phyloP scores from a whole-genome alignment of 2,329 filamentous ascomycete genomes.

The Aspergillus sergii region DNA sequence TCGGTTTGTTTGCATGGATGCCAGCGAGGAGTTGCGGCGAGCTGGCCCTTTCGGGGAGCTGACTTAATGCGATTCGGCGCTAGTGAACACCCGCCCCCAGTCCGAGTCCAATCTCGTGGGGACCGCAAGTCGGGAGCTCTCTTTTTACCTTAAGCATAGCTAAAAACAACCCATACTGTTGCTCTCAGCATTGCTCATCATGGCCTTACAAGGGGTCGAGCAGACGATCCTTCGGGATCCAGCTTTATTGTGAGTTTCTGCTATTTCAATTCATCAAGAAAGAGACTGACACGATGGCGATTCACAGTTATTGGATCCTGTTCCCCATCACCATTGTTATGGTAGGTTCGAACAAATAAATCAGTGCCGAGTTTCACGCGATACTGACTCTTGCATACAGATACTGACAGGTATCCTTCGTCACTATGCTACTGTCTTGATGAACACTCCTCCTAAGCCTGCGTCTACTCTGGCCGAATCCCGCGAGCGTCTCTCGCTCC shows the following conservation, averaged over 20 bases:
- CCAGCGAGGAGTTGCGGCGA: conserved; percentile 35
- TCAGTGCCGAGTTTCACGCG: background rate
- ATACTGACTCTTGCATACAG: conserved; percentile 43
- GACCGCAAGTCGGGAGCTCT: conserved; percentile 13
- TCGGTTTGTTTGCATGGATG: conserved; percentile 1
- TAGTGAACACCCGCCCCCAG: conserved; percentile 5
- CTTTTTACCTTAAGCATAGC: conserved; percentile 6
- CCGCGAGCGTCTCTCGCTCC: conserved; percentile 81
- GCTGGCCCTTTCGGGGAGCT: conserved; percentile 34
- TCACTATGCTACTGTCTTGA: conserved; percentile 92
- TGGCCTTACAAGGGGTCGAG: conserved; percentile 77
- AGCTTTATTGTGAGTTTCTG: conserved; percentile 79
- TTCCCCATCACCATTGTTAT: conserved; percentile 97
- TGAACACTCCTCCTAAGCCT: conserved; percentile 80
- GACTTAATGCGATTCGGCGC: conserved; percentile 22
- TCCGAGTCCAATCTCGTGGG: conserved; percentile 17
- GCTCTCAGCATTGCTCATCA: conserved; percentile 45
- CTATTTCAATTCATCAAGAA: conserved; percentile 1
- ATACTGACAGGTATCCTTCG: conserved; percentile 92
- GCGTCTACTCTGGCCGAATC: conserved; percentile 61
- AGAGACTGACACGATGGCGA: conserved; percentile 16
- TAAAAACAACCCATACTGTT: background rate
- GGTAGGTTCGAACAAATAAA: conserved; percentile 52
- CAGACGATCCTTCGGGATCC: conserved; percentile 99
- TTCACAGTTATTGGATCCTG: conserved; percentile 91